These are phyloP conservation scores for Didymella glomerata DNA, from an alignment of 2,329 filamentous ascomycete species.

Conservation along the genomic window DNA sequence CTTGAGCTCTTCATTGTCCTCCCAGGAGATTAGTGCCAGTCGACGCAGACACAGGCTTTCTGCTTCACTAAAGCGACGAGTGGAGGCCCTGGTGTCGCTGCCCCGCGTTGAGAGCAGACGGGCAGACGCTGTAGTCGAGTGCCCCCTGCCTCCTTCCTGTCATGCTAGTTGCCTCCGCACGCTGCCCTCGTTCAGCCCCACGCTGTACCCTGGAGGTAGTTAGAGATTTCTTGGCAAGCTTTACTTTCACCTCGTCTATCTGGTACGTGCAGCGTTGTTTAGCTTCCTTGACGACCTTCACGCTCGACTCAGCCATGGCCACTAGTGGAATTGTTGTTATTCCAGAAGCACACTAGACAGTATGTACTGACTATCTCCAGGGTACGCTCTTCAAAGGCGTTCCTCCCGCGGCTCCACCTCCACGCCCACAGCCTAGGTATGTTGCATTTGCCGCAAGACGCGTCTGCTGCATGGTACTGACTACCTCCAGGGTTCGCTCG, in stretches of 20 bases:
- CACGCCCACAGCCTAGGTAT: background rate
- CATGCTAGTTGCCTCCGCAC: slow-evolving; percentile 13
- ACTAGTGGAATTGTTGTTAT: background rate
- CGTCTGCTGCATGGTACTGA: background rate
- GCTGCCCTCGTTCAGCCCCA: slow-evolving; percentile 3
- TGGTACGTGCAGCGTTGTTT: slow-evolving; percentile 2
- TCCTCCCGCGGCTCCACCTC: background rate
- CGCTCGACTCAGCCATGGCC: background rate
- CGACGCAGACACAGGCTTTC: background rate
- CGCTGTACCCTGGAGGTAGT: background rate
- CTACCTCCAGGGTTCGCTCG: background rate
- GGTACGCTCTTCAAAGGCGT: background rate
- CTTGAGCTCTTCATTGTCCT: background rate
- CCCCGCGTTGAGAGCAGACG: slow-evolving; percentile 9
- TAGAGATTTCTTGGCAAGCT: background rate
- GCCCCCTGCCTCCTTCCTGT: slow-evolving; percentile 9
- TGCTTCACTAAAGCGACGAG: background rate
- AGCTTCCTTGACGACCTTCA: background rate
- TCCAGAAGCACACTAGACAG: background rate
- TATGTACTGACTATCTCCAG: background rate
- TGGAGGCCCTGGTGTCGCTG: background rate
- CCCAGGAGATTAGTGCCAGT: slow-evolving; percentile 3
- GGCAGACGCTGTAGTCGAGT: slow-evolving; percentile 8
- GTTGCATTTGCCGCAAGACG: background rate
- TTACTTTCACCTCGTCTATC: background rate